Evolutionary conservation across 768 basidiomycete genomes (phyloP), one percentile per base, ranked within the genome.

Genomic region (Boletus rex-veris): DNA sequence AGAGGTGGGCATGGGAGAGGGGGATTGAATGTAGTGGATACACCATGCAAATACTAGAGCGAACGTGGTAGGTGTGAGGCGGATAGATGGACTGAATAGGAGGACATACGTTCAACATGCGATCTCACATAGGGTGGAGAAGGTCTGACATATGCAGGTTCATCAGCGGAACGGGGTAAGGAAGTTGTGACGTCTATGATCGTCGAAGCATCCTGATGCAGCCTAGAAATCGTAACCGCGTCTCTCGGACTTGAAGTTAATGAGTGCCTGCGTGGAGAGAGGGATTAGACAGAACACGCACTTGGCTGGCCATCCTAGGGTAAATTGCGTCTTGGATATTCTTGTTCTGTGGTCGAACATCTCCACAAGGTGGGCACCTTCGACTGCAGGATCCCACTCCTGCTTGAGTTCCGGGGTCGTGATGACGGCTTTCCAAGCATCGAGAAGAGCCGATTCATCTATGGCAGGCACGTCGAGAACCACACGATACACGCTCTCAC

Each of bases 281-380:
- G 6, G 40, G 33, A 21, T 38, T 5, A 45, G 49, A 37, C 16
- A 33, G 14, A 78, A 90, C 63, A 80, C 92, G 64, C 66, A 96
- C 94, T 88, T 94, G 52, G 93, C 94, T 52, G 96, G 96, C 96
- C 96, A 99, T 1, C 96, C 96, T 10, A 99, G 73, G 7, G 86
- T 85, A 67, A 92, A 98, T 58, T 92, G 90, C 0, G 93, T 97
- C 74, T 90, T 92, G 19, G 81, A 80, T 64, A 99, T 88, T 55
- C 93, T 77, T 8, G 92, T 96, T 57, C 81, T 80, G 38, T 83
- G 83, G 71, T 97, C 95, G 52, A 96, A 82, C 73, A 91, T 77
- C 71, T 98, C 94, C 38, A 98, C 73, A 15, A 92, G 73, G 59
- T 83, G 83, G 1, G 92, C 85, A 43, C 84, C 81, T 59, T 95